Evolutionary conservation across 2,329 filamentous ascomycete genomes (phyloP), one percentile per base, ranked within the genome.

Genomic region (Annulohypoxylon truncatum): DNA sequence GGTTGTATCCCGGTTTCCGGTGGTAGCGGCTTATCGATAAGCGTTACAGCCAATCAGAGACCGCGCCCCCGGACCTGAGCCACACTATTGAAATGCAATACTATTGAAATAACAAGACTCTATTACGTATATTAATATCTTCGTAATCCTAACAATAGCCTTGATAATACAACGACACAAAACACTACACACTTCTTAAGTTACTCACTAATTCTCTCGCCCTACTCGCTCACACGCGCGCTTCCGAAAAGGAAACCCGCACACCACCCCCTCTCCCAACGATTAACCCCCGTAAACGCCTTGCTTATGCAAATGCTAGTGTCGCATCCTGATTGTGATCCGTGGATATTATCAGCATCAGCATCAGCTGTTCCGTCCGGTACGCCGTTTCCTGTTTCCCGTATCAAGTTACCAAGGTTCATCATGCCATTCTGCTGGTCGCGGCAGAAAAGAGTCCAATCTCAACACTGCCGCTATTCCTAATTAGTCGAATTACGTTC

Each of bases 221-320:
- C 35, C 4, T 7, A 48, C 28, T 13, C 13, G 47, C 47, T 48
- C 24, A 15, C 52, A 10, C n/a, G 13, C 22, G 29, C 22, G 44
- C 31, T 57, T 57, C 62, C 52, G 53, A 44, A 55, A 51, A 38
- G 3, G 38, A 48, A 59, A 44, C 44, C 31, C 40, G 5, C 40
- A 12, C 40, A 2, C 44, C 12, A 38, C 6, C 44, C 22, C 18
- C 24, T 13, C n/a, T n/a, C n/a, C 33, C 33, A 6, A n/a, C 61
- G 13, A 6, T 24, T 7, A 40, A 40, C 8, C 18, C 33, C 29
- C 55, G 33, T 47, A 46, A 66, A 71, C 71, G 70, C 70, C 70
- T 50, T 63, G 70, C 70, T 70, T 57, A 69, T 69, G 66, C 67
- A 69, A 70, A 73, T 72, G 69, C 66, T 66, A 60, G 51, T 64